These are phyloP conservation scores for Artemisia annua DNA, from an alignment of 129 eudicot species.

Conservation along the genomic window DNA sequence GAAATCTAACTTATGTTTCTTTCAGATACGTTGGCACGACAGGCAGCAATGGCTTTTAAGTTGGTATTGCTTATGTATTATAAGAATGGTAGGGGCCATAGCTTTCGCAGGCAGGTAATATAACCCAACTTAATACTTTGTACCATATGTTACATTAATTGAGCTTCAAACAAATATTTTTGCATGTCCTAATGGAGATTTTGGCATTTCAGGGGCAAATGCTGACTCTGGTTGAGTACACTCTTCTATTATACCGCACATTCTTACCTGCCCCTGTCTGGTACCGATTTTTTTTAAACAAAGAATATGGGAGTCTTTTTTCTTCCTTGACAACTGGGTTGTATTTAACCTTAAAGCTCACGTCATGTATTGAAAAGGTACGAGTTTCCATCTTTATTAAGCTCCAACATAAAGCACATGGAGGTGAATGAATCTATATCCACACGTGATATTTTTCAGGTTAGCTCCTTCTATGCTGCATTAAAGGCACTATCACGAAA, in stretches of 20 bases:
- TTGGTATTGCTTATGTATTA: slow-evolving; percentile 68
- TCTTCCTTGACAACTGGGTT: slow-evolving; percentile 66
- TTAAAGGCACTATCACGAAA: slow-evolving; percentile 61
- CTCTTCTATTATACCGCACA: slow-evolving; percentile 57
- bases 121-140: neutral
- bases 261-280: slow-evolving; percentile 74
- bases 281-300: slow-evolving; percentile 74
- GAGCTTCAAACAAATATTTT: neutral
- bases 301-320: slow-evolving; percentile 75
- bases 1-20: slow-evolving; percentile 4
- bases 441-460: slow-evolving; percentile 24
- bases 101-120: slow-evolving; percentile 81
- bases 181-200: slow-evolving; percentile 1
- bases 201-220: slow-evolving; percentile 52
- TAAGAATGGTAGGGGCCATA: slow-evolving; percentile 72
- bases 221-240: slow-evolving; percentile 65
- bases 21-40: slow-evolving; percentile 79
- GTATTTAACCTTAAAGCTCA: slow-evolving; percentile 66
- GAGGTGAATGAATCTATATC: neutral
- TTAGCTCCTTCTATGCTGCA: slow-evolving; percentile 55
- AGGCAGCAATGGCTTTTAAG: slow-evolving; percentile 78
- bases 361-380: slow-evolving; percentile 71
- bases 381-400: neutral
- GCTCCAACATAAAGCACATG: too few species aligned
- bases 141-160: neutral